Evolutionary conservation across 2,329 filamentous ascomycete species (phyloP).

Genomic region (Rutstroemia sp.): DNA sequence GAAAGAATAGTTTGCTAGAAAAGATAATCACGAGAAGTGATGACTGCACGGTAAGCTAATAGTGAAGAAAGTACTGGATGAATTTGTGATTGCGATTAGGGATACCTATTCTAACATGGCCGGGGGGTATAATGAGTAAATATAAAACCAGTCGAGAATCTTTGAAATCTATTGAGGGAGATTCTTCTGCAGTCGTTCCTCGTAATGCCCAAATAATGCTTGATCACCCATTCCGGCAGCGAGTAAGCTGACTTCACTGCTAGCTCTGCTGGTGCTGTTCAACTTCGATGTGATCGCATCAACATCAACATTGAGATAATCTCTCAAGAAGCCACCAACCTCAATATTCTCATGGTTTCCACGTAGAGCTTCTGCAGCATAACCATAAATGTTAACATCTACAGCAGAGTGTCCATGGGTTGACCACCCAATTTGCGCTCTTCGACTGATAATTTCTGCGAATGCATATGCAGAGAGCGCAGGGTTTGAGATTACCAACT

Average conservation of each 20-base stretch:
- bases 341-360: constrained; percentile 97
- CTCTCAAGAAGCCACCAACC: constrained; percentile 71
- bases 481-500: constrained; percentile 52
- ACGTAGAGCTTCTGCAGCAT: constrained; percentile 55
- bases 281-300: constrained; percentile 66
- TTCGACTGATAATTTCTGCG: constrained; percentile 77
- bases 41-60: background rate
- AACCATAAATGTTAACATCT: constrained; percentile 92
- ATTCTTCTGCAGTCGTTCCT: constrained; percentile 8
- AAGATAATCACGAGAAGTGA: background rate
- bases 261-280: background rate
- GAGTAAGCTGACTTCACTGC: background rate
- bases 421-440: constrained; percentile 87
- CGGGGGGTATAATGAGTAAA: background rate
- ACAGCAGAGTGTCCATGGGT: constrained; percentile 91
- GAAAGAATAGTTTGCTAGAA: constrained; percentile 10
- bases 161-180: constrained; percentile 4
- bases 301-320: constrained; percentile 76
- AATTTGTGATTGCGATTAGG: background rate
- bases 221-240: background rate
- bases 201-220: constrained; percentile 2
- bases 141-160: background rate
- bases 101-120: background rate
- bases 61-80: background rate
- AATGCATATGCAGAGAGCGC: constrained; percentile 52